Conservation (phyloP, 805 yeast species). For the Clavispora santaluciae region DNA sequence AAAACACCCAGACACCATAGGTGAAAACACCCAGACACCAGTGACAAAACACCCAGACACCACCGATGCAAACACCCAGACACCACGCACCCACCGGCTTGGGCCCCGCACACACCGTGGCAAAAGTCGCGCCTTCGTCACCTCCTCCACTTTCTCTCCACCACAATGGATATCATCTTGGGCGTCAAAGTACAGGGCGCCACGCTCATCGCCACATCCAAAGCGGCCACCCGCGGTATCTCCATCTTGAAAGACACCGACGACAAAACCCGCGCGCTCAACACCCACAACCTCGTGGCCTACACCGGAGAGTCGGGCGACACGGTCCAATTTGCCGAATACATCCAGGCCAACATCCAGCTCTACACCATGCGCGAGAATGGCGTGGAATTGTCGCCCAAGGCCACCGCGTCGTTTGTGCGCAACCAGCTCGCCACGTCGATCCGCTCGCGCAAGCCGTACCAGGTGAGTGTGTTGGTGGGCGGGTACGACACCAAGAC, state of each 20-base stretch:
- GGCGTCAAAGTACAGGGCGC: constrained; percentile 80
- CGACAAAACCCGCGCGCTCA: constrained; percentile 73
- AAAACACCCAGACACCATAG: too few relatives aligned
- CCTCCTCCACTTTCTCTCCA: background rate
- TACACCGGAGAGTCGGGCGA: constrained; percentile 96
- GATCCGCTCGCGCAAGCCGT: constrained; percentile 85
- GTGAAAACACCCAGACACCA: too few relatives aligned
- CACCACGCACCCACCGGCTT: background rate
- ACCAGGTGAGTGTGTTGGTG: constrained; percentile 84
- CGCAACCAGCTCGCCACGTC: constrained; percentile 85
- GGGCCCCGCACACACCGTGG: constrained; percentile 2
- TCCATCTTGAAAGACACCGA: constrained; percentile 74
- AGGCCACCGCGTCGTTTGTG: constrained; percentile 82
- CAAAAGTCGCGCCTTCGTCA: constrained; percentile 12
- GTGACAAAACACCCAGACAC: too few relatives aligned
- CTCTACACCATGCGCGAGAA: constrained; percentile 82
- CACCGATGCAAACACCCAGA: too few relatives aligned
- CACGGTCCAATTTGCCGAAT: constrained; percentile 92
- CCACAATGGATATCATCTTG: constrained; percentile 77
- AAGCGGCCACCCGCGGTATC: constrained; percentile 88
- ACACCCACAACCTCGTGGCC: constrained; percentile 76
- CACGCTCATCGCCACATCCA: constrained; percentile 89
- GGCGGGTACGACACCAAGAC: constrained; percentile 73
- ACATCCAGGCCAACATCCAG: constrained; percentile 87
- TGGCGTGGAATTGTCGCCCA: constrained; percentile 69